phyloP scores from a whole-genome alignment of 371 early-diverging fungal species.

The Batkoa obscura region DNA sequence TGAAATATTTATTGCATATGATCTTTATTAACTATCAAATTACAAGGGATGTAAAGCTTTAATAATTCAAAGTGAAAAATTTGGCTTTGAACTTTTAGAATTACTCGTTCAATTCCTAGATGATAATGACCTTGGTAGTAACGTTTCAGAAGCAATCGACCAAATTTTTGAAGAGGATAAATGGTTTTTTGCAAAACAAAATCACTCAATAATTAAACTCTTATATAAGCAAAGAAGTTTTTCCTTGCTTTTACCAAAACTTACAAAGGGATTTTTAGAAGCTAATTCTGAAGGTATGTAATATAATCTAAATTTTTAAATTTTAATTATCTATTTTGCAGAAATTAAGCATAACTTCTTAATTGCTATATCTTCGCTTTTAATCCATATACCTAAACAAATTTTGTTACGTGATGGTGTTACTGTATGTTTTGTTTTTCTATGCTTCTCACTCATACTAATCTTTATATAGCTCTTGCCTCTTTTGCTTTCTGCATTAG shows the following conservation, averaged over 20 bases:
- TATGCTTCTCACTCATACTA: too few species aligned
- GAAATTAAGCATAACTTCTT: constrained; percentile 44
- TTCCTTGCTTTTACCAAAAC: constrained; percentile 39
- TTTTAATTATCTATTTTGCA: neutral
- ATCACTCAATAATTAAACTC: constrained; percentile 46
- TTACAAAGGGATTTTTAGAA: constrained; percentile 37
- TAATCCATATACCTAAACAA: constrained; percentile 62
- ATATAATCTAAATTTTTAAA: too few species aligned
- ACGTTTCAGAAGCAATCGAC: constrained; percentile 43
- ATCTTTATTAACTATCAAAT: neutral
- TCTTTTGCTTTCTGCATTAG: constrained; percentile 45
- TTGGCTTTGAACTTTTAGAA: neutral
- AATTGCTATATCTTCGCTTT: constrained; percentile 57
- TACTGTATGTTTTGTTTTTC: too few species aligned
- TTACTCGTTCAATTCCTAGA: constrained; percentile 14
- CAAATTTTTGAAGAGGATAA: constrained; percentile 42
- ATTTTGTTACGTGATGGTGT: constrained; percentile 48
- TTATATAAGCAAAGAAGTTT: constrained; percentile 73
- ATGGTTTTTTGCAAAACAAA: constrained; percentile 36
- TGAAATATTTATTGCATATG: too few species aligned
- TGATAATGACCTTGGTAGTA: constrained; percentile 17
- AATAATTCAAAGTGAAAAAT: neutral
- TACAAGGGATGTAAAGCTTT: neutral
- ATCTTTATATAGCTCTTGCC: constrained; percentile 37
- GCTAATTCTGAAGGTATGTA: constrained; percentile 5